Evolutionary conservation across 192 early-diverging fungal species (phyloP).

Genomic region (Rhizophagus sp.): DNA sequence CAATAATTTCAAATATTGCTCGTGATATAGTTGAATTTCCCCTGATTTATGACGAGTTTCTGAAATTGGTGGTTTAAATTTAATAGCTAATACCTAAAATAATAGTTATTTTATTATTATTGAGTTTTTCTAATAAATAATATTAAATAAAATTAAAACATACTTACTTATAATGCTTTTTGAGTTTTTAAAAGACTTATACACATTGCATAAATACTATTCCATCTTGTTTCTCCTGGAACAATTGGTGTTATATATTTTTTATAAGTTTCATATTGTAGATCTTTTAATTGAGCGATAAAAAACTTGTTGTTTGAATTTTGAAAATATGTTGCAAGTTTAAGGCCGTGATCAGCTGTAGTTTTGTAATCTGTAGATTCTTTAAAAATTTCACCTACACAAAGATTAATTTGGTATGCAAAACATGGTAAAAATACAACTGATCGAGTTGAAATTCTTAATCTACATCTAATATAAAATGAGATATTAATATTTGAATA

Average conservation of each 20-base stretch:
- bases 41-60: not conserved
- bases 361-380: constrained; percentile 2
- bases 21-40: not conserved
- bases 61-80: not conserved
- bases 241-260: too few relatives aligned
- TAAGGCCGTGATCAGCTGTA: not conserved
- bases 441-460: not conserved
- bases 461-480: not conserved
- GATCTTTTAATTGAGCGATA: not conserved
- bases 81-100: not conserved
- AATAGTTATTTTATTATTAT: not conserved
- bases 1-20: not conserved
- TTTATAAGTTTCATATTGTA: too few relatives aligned
- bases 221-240: too few relatives aligned
- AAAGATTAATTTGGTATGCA: too few relatives aligned
- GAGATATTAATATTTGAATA: not conserved
- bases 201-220: not conserved
- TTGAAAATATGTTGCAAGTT: constrained; percentile 10
- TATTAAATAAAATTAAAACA: not conserved
- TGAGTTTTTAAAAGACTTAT: not conserved
- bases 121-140: not conserved
- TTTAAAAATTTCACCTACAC: too few relatives aligned
- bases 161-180: not conserved
- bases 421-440: too few relatives aligned
- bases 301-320: constrained; percentile 14